Base-by-base conservation (phyloP, 23 red algal species). In the Chondrus crispus region DNA sequence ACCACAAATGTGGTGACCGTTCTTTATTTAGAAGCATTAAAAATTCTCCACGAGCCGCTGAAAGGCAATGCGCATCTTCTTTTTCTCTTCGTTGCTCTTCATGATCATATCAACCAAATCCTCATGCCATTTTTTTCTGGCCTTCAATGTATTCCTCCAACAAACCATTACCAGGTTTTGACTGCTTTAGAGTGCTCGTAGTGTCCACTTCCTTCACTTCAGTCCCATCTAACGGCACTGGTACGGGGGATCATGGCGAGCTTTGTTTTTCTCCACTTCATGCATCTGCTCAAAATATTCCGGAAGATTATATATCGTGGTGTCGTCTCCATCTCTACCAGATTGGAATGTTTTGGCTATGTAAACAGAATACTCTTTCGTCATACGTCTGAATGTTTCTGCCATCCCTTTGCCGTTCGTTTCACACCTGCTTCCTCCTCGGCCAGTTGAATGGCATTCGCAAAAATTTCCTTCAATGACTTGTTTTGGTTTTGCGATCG, bases 281-380 rank as follows among this genome's bases (percentile, higher is more conserved):
- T 85, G 81, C 1, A 85, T 66, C 30, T 39, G 24, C 33, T 85
- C 55, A 43, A 85, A 85, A 38, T 33, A 85, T 68, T 85, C 81
- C 30, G 81, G 81, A 46, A 68, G 63, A 32, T 85, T 38, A 51
- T 13, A 85, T 14, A 85, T 37, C 16, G 39, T 43, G 5, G 19
- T 8, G 1, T 85, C 81, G 41, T 85, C 81, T 69, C 53, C 81
- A 47, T 68, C 81, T 68, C 81, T 50, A 37, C 81, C 81, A 68
- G 81, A 69, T 68, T 66, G 8, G 10, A 18, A 7, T 69, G 68
- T 8, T 50, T 45, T 33, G n/a, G 26, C 38, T 30, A 70, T 70
- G 55, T 33, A 85, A 8, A 19, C 22, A 0, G 81, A 63, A 50
- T 85, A 68, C 18, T 39, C 24, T 69, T 66, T 32, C 53, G 63